Conservation (phyloP, 208 protist species). For the Leptomonas pyrrhocoris region DNA sequence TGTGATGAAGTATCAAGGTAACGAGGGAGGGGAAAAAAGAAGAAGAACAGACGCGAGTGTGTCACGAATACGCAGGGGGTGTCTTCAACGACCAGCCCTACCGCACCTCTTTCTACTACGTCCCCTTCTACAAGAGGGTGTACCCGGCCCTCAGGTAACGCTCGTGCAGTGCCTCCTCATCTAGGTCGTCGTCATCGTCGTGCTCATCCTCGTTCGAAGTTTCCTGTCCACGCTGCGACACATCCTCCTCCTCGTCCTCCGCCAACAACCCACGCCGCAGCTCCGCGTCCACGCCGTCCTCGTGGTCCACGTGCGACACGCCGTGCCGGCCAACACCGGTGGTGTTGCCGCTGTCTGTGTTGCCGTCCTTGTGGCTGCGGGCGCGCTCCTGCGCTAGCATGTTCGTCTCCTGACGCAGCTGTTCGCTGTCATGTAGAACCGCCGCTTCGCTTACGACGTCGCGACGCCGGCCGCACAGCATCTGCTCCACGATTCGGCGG, state of each 20-base stretch:
- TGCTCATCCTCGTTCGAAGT: constrained; percentile 8
- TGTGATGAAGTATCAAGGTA: neutral
- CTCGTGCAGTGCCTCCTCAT: constrained; percentile 18
- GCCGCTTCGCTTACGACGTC: constrained; percentile 39
- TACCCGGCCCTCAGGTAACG: constrained; percentile 38
- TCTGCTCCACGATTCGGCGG: constrained; percentile 25
- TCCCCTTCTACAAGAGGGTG: constrained; percentile 13
- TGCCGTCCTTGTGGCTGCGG: neutral
- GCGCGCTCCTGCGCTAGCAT: constrained; percentile 15
- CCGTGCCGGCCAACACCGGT: neutral
- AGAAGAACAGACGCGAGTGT: neutral
- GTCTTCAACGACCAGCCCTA: too few relatives aligned
- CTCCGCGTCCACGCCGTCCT: constrained; percentile 21
- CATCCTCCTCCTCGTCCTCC: constrained; percentile 16
- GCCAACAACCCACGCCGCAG: constrained; percentile 23
- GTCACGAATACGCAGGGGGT: too few relatives aligned
- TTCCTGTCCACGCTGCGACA: neutral
- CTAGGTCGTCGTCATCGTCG: constrained; percentile 6
- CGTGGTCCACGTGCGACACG: neutral
- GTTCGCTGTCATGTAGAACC: neutral
- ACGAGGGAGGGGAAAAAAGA: too few relatives aligned
- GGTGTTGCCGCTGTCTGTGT: neutral
- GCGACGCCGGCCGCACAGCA: constrained; percentile 30
- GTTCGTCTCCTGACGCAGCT: neutral
- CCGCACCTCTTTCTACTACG: neutral